These are phyloP conservation scores for Lasiodiplodia citricola DNA, from an alignment of 2,329 filamentous ascomycete species.

Conservation along the genomic window DNA sequence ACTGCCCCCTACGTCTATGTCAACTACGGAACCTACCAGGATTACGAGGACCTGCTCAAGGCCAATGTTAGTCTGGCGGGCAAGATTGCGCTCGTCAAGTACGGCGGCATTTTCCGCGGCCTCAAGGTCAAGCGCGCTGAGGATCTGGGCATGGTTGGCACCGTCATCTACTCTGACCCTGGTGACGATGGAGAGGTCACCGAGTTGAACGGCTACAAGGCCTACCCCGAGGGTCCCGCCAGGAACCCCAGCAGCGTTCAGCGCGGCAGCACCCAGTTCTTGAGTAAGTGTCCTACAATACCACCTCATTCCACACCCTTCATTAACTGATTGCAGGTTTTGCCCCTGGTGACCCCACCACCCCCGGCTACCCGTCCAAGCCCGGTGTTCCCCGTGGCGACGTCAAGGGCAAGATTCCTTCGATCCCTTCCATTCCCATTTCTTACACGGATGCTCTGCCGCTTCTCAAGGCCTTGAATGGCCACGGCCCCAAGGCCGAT, in stretches of 20 bases:
- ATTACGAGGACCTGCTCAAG: conserved; percentile 80
- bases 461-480: conserved; percentile 87
- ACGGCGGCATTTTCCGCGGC: conserved; percentile 85
- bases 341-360: conserved; percentile 78
- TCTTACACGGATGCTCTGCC: conserved; percentile 87
- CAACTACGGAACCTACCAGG: conserved; percentile 86
- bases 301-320: background rate
- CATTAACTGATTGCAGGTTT: conserved; percentile 50
- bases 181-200: conserved; percentile 85
- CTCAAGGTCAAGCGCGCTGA: conserved; percentile 92
- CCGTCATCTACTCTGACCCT: conserved; percentile 84
- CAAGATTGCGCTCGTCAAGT: conserved; percentile 86
- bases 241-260: conserved; percentile 89
- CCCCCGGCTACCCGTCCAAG: conserved; percentile 90
- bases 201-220: conserved; percentile 76
- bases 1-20: conserved; percentile 86
- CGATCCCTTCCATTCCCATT: conserved; percentile 89
- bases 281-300: conserved; percentile 43
- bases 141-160: conserved; percentile 87
- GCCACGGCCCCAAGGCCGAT: conserved; percentile 77
- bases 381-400: conserved; percentile 81
- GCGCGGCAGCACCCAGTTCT: conserved; percentile 76
- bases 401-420: conserved; percentile 72
- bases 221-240: conserved; percentile 86
- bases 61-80: conserved; percentile 78